Conservation (phyloP, 2,329 filamentous ascomycete species). For the Parastagonospora nodorum region DNA sequence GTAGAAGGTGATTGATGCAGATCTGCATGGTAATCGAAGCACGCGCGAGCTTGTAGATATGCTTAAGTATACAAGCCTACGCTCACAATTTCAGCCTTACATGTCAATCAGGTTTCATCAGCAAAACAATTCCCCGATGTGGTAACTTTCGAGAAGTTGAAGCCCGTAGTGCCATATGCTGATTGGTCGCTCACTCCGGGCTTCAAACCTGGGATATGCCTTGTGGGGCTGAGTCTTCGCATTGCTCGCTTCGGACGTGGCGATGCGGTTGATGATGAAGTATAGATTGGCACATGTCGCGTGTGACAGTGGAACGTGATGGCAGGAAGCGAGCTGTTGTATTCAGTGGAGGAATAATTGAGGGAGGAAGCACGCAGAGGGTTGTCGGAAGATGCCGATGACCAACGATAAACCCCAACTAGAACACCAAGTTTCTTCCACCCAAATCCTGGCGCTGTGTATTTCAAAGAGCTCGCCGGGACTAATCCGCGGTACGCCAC, state of each 20-base stretch:
- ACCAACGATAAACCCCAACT: no score
- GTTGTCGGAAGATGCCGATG: no score
- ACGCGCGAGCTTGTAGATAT: background rate
- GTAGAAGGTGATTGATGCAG: background rate
- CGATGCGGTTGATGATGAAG: background rate
- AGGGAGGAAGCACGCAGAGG: no score
- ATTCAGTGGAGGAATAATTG: no score
- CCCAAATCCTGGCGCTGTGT: no score
- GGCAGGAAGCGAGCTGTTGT: background rate
- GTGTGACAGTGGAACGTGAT: background rate
- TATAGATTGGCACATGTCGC: background rate
- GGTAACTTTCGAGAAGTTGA: conserved; percentile 1
- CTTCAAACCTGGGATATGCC: conserved; percentile 4
- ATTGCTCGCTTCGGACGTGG: conserved; percentile 15
- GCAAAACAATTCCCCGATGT: background rate
- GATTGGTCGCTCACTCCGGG: conserved; percentile 10
- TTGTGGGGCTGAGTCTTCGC: conserved; percentile 15
- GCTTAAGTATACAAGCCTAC: conserved; percentile 4
- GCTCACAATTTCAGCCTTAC: background rate
- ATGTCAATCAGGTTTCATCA: background rate
- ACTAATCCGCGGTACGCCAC: no score
- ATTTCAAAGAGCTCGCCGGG: no score
- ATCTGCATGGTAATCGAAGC: background rate
- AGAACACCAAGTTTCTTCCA: no score
- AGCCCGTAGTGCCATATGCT: background rate